Percentiles rank a stretch among this genome's conserved stretches.
Conservation (phyloP, 2,329 filamentous ascomycete species). For the Fusarium papillatum region DNA sequence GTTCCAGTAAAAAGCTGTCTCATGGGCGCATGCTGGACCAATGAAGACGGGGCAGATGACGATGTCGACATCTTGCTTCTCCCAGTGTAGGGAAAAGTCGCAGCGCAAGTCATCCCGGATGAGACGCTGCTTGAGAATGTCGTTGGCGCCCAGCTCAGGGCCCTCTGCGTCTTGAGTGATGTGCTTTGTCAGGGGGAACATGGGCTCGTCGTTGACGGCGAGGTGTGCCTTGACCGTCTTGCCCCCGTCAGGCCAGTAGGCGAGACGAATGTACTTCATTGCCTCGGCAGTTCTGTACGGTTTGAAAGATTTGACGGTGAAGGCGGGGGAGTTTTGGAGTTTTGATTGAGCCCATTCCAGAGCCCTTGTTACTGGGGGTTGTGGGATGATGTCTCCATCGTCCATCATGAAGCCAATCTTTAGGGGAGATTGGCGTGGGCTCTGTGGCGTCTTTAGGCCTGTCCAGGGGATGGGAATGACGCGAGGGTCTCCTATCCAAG, state of each 20-base stretch:
- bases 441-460: neutral
- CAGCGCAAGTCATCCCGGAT: constrained; percentile 45
- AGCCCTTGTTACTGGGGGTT: constrained; percentile 53
- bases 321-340: neutral
- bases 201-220: constrained; percentile 42
- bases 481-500: constrained; percentile 47
- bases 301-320: constrained; percentile 25
- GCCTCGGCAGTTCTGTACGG: constrained; percentile 23
- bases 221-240: constrained; percentile 29
- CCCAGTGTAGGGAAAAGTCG: constrained; percentile 50
- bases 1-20: constrained; percentile 51
- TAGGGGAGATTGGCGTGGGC: constrained; percentile 25
- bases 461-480: constrained; percentile 50
- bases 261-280: constrained; percentile 19
- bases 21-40: constrained; percentile 50
- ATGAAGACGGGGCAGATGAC: constrained; percentile 41
- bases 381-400: constrained; percentile 53
- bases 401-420: constrained; percentile 58
- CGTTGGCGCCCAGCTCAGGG: constrained; percentile 11
- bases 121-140: constrained; percentile 43
- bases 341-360: constrained; percentile 48
- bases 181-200: constrained; percentile 44
- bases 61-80: constrained; percentile 50
- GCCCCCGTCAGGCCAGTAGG: constrained; percentile 45
- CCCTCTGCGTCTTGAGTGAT: constrained; percentile 34